Base-by-base conservation (phyloP, 257 asterid genomes). In the Verbascum thapsus region DNA sequence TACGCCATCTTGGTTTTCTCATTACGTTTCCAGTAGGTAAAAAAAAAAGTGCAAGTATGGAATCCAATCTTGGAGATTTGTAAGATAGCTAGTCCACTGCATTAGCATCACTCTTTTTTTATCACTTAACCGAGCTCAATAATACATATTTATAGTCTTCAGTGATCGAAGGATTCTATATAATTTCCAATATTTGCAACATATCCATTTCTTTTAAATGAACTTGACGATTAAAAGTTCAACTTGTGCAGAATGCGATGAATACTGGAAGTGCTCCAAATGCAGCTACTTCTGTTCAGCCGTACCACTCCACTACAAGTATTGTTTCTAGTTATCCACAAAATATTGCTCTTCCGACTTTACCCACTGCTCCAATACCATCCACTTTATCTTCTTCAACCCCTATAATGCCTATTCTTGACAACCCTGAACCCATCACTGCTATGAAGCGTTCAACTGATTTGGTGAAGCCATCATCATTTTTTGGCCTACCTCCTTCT, bases 391-490 rank as follows among this genome's bases (percentile, higher is more conserved):
- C 87, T 52, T 67, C 83, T 47, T 68, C 95, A 42, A 68, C 79
- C 39, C 80, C 90, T 63, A 49, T 80, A 53, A 78, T 85, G 80
- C 80, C 95, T 51, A 73, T 78, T 63, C 82, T 78, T 64, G 94
- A 88, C 34, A 75, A 53, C 45, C 26, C 87, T 11, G 91, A 83
- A 60, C 68, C 78, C 59, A 68, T 60, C 17, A 5, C 32, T 26
- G 32, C 32, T 26, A 26, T 26, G 32, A 85, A 80, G 68, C 73
- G 73, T 48, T 51, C 91, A 17, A 72, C 91, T 55, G 84, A 84
- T 80, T 82, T 90, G 70, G 95, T 94, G 69, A 94, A 81, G 71
- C 99, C 99, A 3, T 88, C 99, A 0, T 63, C 87, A 3, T 94
- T 94, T 70, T 88, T 88, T 54, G 83, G 80, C 22, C 84, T 95